Percentiles rank a stretch among this genome's conserved stretches.
Evolutionary conservation across 208 protist species (phyloP).

Genomic region (Wallacemonas rigidus): DNA sequence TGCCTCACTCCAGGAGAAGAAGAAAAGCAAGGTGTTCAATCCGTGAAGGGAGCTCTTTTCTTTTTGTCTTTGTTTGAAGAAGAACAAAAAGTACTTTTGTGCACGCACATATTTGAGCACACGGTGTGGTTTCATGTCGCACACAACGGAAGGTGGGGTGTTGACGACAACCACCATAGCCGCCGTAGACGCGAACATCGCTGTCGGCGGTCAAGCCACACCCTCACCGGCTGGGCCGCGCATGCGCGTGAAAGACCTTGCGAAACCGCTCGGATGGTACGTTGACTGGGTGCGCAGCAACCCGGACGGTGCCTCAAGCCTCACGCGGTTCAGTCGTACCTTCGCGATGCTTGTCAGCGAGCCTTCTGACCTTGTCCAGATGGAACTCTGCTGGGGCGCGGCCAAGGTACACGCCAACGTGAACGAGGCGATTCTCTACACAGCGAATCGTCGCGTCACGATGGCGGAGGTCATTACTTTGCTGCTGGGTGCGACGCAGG

Average conservation of each 20-base stretch:
- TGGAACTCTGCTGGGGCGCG: slow-evolving; percentile 62
- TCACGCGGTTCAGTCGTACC: slow-evolving; percentile 73
- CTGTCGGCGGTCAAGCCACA: neutral
- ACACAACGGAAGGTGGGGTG: neutral
- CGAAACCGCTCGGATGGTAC: slow-evolving; percentile 56
- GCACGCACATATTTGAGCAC: neutral
- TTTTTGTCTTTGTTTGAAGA: neutral
- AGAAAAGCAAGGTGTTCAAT: too few relatives aligned
- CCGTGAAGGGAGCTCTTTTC: too few relatives aligned
- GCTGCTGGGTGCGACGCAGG: slow-evolving; percentile 36
- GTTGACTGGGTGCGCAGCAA: slow-evolving; percentile 75
- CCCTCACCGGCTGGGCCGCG: neutral
- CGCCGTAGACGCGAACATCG: neutral
- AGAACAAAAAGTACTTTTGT: neutral
- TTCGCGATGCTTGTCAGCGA: slow-evolving; percentile 63
- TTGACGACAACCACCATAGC: neutral
- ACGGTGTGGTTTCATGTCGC: neutral
- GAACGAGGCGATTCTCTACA: slow-evolving; percentile 49
- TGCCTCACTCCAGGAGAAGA: too few relatives aligned
- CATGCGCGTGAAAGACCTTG: slow-evolving; percentile 11
- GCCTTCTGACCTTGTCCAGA: slow-evolving; percentile 61
- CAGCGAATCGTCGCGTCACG: slow-evolving; percentile 9
- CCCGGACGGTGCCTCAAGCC: slow-evolving; percentile 50
- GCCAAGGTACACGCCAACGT: slow-evolving; percentile 62
- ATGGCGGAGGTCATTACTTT: slow-evolving; percentile 40